phyloP scores from a whole-genome alignment of 1,284 basidiomycete genomes.

The Macrocybe sp. region DNA sequence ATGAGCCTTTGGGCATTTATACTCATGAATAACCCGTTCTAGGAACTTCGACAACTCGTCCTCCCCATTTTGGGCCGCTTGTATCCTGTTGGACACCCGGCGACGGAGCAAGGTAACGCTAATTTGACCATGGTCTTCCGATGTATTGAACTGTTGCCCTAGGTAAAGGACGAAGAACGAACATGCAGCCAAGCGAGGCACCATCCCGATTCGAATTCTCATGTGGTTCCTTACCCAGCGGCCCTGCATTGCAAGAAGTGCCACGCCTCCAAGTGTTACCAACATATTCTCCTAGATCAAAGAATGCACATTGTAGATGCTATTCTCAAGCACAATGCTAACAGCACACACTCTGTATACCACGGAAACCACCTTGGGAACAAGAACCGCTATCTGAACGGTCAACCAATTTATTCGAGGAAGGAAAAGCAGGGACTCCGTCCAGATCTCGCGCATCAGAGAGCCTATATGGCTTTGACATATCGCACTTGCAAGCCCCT shows the following conservation, averaged over 20 bases:
- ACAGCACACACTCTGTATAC: slow-evolving; percentile 29
- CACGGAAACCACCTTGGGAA: slow-evolving; percentile 40
- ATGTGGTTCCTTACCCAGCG: slow-evolving; percentile 20
- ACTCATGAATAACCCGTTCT: too few species aligned
- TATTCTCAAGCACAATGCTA: slow-evolving; percentile 27
- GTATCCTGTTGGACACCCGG: too few species aligned
- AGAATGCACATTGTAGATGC: slow-evolving; percentile 51
- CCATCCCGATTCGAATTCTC: slow-evolving; percentile 10
- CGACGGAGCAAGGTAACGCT: too few species aligned
- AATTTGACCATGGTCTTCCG: too few species aligned
- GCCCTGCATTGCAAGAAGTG: slow-evolving; percentile 44
- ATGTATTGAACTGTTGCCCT: too few species aligned
- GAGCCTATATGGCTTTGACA: slow-evolving; percentile 25
- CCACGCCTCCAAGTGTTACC: slow-evolving; percentile 44
- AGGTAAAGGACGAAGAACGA: too few species aligned
- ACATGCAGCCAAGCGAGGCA: neutral
- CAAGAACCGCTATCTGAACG: slow-evolving; percentile 21
- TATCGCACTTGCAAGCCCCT: slow-evolving; percentile 40
- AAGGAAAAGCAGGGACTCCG: slow-evolving; percentile 31
- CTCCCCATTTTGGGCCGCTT: too few species aligned
- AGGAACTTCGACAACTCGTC: too few species aligned
- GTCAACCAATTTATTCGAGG: slow-evolving; percentile 16
- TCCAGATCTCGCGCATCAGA: slow-evolving; percentile 24
- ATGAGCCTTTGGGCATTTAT: too few species aligned
- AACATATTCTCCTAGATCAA: slow-evolving; percentile 38